phyloP scores from a whole-genome alignment of 345 rosid genomes.

The Hibiscus syriacus region DNA sequence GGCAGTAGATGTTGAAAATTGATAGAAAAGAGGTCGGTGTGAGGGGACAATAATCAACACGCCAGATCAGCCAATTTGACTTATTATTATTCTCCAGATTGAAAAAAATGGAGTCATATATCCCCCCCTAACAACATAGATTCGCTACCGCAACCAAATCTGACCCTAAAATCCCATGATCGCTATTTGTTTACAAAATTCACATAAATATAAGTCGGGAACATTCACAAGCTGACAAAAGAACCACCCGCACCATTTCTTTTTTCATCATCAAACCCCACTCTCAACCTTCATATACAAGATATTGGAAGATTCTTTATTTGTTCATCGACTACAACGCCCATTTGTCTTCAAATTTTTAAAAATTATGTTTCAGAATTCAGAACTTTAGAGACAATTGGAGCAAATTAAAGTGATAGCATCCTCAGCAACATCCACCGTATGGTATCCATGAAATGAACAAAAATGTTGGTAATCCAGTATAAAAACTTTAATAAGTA shows the following conservation, averaged over 20 bases:
- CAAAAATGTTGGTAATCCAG: slow-evolving; percentile 1
- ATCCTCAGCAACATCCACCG: slow-evolving; percentile 31
- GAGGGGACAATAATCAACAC: background rate
- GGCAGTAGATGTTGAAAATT: background rate
- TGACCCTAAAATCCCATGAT: background rate
- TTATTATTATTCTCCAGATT: background rate
- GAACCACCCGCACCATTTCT: background rate
- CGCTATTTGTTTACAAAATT: background rate
- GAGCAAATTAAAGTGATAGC: slow-evolving; percentile 25
- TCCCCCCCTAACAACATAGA: background rate
- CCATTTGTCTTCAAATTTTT: background rate
- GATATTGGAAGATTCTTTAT: background rate
- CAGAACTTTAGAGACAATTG: slow-evolving; percentile 15
- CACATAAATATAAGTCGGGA: background rate
- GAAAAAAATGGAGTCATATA: background rate
- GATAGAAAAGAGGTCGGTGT: background rate
- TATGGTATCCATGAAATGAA: slow-evolving; percentile 6
- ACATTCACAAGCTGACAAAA: background rate
- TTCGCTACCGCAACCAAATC: slow-evolving; percentile 7
- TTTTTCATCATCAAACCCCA: background rate
- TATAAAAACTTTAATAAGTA: slow-evolving; percentile 7
- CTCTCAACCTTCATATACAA: slow-evolving; percentile 14
- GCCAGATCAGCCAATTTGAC: slow-evolving; percentile 4
- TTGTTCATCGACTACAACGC: slow-evolving; percentile 9
- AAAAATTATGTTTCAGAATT: background rate